A percentile compares a stretch with the other conserved stretches of the same genome.
Conservation (phyloP, 768 basidiomycete genomes). For the Russula olivacea region DNA sequence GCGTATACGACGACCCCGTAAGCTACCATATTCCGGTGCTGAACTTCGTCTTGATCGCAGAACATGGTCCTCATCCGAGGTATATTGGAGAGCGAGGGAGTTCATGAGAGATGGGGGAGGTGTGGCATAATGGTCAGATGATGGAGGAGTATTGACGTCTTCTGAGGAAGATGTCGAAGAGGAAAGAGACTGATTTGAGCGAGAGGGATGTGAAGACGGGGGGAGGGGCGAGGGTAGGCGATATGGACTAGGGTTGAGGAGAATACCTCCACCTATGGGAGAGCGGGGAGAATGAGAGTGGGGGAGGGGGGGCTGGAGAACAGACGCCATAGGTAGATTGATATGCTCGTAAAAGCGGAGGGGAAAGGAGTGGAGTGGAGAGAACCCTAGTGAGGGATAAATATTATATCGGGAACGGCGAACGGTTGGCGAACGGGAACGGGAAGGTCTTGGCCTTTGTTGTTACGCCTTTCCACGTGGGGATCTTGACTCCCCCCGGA, state of each 20-base stretch:
- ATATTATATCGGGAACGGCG: neutral
- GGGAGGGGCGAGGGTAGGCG: neutral
- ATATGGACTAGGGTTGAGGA: constrained; percentile 10
- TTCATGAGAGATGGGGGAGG: constrained; percentile 1
- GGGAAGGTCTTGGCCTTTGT: too few species aligned
- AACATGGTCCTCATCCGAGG: constrained; percentile 14
- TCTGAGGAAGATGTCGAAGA: constrained; percentile 20
- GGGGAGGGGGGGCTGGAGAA: neutral
- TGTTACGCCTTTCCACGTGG: neutral
- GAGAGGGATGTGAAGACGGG: constrained; percentile 8
- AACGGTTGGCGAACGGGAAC: neutral
- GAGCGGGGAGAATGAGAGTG: neutral
- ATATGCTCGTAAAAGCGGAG: neutral
- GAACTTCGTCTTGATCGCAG: constrained; percentile 6
- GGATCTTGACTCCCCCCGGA: neutral
- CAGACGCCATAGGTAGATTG: constrained; percentile 3
- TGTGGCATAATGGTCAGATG: constrained; percentile 7
- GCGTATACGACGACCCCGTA: constrained; percentile 45
- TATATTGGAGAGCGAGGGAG: constrained; percentile 10
- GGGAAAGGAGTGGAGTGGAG: neutral
- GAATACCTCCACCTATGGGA: neutral
- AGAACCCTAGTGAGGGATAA: neutral
- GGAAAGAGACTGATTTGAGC: constrained; percentile 11
- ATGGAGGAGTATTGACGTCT: constrained; percentile 13
- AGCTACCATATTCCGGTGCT: neutral